These are phyloP conservation scores for Pestalotiopsis sp. DNA, from an alignment of 2,329 filamentous ascomycete species.

Conservation along the genomic window DNA sequence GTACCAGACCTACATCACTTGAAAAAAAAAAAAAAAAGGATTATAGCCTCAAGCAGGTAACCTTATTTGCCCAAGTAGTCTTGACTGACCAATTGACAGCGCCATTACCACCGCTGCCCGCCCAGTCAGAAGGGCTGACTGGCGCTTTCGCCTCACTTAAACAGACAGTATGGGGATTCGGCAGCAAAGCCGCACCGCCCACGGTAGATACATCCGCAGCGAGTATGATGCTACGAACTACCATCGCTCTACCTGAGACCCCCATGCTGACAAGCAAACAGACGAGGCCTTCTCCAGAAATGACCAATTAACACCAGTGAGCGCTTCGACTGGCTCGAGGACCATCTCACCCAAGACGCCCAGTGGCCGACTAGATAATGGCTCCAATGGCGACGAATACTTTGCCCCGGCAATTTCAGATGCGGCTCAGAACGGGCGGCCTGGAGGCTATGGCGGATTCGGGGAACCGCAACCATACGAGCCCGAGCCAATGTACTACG, in stretches of 20 bases:
- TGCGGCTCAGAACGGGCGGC: conserved; percentile 41
- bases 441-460: conserved; percentile 54
- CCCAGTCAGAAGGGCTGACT: conserved; percentile 31
- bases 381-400: conserved; percentile 46
- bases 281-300: conserved; percentile 57
- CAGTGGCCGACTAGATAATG: conserved; percentile 44
- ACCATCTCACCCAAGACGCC: conserved; percentile 67
- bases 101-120: conserved; percentile 15
- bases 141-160: conserved; percentile 41
- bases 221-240: conserved; percentile 45
- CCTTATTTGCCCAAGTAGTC: background rate
- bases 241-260: background rate
- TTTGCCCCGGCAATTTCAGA: conserved; percentile 49
- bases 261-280: conserved; percentile 27
- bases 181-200: conserved; percentile 48
- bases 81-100: conserved; percentile 1
- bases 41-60: background rate
- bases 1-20: conserved; percentile 17
- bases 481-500: conserved; percentile 40
- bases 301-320: conserved; percentile 66
- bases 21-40: background rate
- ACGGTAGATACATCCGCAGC: conserved; percentile 60
- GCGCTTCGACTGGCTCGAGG: conserved; percentile 60
- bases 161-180: conserved; percentile 37
- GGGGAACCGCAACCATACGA: conserved; percentile 39